These are phyloP conservation scores for Lachancea dasiensis DNA, from an alignment of 805 yeast genomes.

Conservation along the genomic window DNA sequence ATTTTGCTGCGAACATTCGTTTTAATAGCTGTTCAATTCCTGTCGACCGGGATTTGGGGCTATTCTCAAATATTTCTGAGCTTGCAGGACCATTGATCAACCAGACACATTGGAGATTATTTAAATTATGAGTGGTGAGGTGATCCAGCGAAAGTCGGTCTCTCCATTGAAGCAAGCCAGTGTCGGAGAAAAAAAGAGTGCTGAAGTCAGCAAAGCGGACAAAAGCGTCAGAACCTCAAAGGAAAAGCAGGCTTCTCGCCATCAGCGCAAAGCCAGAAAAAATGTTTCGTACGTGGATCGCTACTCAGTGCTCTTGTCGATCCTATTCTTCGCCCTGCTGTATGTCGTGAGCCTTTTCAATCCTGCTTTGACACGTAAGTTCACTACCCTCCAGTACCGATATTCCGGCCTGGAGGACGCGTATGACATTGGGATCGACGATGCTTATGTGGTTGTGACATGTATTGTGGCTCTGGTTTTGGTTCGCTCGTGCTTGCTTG, in stretches of 20 bases:
- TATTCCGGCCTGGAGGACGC: constrained; percentile 18
- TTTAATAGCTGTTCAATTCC: no score
- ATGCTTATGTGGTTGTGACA: constrained; percentile 45
- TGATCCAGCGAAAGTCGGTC: neutral
- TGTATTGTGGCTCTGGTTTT: constrained; percentile 54
- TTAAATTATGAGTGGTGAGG: neutral
- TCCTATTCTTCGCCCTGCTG: constrained; percentile 18
- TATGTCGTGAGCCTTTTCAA: constrained; percentile 20
- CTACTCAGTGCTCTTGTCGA: constrained; percentile 29
- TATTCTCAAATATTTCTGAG: no score
- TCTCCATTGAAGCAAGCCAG: neutral
- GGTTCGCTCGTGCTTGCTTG: constrained; percentile 56
- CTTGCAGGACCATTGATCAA: no score
- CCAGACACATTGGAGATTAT: neutral
- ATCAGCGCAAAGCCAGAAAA: constrained; percentile 6
- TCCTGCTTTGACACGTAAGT: constrained; percentile 31
- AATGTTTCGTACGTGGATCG: constrained; percentile 17
- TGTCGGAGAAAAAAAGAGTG: neutral
- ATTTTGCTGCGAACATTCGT: no score
- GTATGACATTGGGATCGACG: constrained; percentile 55
- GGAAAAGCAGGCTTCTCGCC: neutral
- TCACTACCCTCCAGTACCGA: constrained; percentile 38
- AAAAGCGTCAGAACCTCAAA: no score
- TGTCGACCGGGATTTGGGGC: no score
- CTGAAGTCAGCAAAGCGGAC: neutral